phyloP scores from a whole-genome alignment of 1,284 basidiomycete genomes.

The Xanthoconium separans region DNA sequence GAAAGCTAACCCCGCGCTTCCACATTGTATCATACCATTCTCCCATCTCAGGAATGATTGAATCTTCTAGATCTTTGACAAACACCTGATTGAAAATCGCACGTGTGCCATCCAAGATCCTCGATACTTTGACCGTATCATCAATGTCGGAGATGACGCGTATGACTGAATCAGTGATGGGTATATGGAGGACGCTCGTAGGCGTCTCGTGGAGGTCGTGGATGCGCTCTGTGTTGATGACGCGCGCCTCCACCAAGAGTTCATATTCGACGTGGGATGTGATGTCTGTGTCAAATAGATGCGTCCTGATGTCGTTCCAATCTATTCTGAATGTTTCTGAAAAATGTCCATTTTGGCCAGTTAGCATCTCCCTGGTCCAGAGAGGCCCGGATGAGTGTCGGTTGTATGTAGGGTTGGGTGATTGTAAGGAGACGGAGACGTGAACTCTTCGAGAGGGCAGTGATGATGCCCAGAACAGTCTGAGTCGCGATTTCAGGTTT shows the following conservation, averaged over 20 bases:
- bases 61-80: slow-evolving; percentile 73
- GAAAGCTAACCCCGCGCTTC: slow-evolving; percentile 70
- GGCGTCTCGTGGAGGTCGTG: slow-evolving; percentile 37
- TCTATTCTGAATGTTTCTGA: slow-evolving; percentile 56
- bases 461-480: slow-evolving; percentile 75
- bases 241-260: slow-evolving; percentile 53
- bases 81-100: slow-evolving; percentile 80
- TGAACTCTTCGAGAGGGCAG: slow-evolving; percentile 59
- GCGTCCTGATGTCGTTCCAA: slow-evolving; percentile 68
- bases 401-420: slow-evolving; percentile 23
- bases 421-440: slow-evolving; percentile 52
- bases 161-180: slow-evolving; percentile 40
- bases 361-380: slow-evolving; percentile 48
- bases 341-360: slow-evolving; percentile 71
- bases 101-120: slow-evolving; percentile 71
- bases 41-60: slow-evolving; percentile 82
- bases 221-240: slow-evolving; percentile 31
- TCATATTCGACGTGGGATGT: slow-evolving; percentile 58
- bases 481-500: slow-evolving; percentile 73
- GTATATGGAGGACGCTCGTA: slow-evolving; percentile 18
- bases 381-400: slow-evolving; percentile 41
- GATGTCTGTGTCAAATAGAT: slow-evolving; percentile 56
- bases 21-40: slow-evolving; percentile 78
- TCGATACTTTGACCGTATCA: slow-evolving; percentile 86
- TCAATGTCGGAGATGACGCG: slow-evolving; percentile 93